Conservation (phyloP, 2,329 filamentous ascomycete species). For the Apiospora koreana region DNA sequence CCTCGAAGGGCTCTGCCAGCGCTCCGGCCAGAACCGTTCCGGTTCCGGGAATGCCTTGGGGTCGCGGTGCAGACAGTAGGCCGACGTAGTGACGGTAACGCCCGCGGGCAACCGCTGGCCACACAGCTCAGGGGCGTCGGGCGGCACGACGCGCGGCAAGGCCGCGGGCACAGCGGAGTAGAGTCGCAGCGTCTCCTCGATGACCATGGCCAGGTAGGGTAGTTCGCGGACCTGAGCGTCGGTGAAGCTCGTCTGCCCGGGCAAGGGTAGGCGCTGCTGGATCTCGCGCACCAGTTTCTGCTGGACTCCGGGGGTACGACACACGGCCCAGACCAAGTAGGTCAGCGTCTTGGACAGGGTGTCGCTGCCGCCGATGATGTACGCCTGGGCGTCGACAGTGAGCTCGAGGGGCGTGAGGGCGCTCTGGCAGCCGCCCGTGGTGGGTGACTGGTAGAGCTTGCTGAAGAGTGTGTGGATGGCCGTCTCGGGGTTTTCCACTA, state of each 20-base stretch:
- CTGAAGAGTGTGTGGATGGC: neutral
- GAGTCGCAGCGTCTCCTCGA: slow-evolving; percentile 47
- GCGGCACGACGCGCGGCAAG: slow-evolving; percentile 34
- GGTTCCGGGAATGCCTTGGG: slow-evolving; percentile 37
- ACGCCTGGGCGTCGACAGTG: slow-evolving; percentile 36
- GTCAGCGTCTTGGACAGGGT: slow-evolving; percentile 53
- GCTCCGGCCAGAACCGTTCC: slow-evolving; percentile 25
- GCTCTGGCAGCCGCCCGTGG: slow-evolving; percentile 32
- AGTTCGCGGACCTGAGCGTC: slow-evolving; percentile 37
- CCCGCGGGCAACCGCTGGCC: slow-evolving; percentile 34
- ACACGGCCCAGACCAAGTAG: slow-evolving; percentile 45
- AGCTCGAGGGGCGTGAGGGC: slow-evolving; percentile 45
- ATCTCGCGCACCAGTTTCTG: slow-evolving; percentile 37
- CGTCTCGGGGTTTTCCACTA: neutral
- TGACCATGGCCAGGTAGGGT: slow-evolving; percentile 42
- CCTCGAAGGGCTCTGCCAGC: slow-evolving; percentile 26
- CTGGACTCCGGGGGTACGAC: slow-evolving; percentile 29
- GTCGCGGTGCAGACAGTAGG: slow-evolving; percentile 42
- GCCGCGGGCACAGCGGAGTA: slow-evolving; percentile 36
- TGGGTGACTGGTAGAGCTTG: neutral
- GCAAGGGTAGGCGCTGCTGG: slow-evolving; percentile 34
- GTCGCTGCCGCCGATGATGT: slow-evolving; percentile 48
- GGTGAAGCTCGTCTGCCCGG: slow-evolving; percentile 24
- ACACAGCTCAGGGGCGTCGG: slow-evolving; percentile 30
- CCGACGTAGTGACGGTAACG: slow-evolving; percentile 35